phyloP scores from a whole-genome alignment of 345 rosid species.

The Salix caprea region DNA sequence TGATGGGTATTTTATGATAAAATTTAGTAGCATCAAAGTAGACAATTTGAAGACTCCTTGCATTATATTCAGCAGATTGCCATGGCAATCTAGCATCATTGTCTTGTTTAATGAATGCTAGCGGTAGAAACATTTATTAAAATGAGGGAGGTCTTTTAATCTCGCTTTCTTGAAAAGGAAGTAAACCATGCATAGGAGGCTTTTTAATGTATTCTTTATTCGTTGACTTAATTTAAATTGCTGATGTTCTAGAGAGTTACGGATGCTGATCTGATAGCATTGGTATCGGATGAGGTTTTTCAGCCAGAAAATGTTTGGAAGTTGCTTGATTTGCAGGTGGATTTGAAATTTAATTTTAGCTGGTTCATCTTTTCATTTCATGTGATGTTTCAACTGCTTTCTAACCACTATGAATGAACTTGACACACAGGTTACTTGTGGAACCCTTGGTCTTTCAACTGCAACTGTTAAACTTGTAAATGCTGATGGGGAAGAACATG shows the following conservation, averaged over 20 bases:
- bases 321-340: slow-evolving; percentile 80
- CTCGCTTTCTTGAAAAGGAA: not conserved
- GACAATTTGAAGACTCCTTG: not conserved
- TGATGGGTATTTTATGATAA: not conserved
- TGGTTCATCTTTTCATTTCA: not conserved
- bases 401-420: not conserved
- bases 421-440: slow-evolving; percentile 72
- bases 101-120: not conserved
- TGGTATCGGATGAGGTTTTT: slow-evolving; percentile 95
- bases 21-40: not conserved
- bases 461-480: slow-evolving; percentile 81
- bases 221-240: slow-evolving; percentile 17
- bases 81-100: not conserved
- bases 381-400: not conserved
- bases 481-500: slow-evolving; percentile 61
- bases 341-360: not conserved
- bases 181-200: not conserved
- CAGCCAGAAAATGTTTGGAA: slow-evolving; percentile 86
- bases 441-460: slow-evolving; percentile 86
- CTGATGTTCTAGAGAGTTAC: slow-evolving; percentile 60
- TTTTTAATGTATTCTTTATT: not conserved
- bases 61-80: not conserved
- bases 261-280: slow-evolving; percentile 81
- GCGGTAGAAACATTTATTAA: not conserved
- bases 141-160: not conserved